Evolutionary conservation across 495 filamentous ascomycete genomes (phyloP).

Genomic region (Aspergillus ostianus): DNA sequence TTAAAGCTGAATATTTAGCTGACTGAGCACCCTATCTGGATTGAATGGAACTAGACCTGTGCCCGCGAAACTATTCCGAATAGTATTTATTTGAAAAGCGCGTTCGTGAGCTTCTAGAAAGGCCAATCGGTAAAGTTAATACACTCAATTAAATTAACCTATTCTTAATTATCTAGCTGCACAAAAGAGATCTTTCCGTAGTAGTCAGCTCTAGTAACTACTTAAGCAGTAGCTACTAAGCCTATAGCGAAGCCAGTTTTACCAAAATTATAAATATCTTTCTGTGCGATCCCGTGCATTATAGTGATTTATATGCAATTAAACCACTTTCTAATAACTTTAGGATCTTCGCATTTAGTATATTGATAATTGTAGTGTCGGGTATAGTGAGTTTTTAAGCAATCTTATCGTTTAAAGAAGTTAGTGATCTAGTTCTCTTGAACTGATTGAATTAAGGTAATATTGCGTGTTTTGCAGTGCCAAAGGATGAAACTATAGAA

Average conservation of each 20-base stretch:
- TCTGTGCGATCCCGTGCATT: constrained; percentile 2
- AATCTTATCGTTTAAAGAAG: too few relatives aligned
- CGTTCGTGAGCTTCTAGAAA: too few relatives aligned
- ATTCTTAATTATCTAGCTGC: constrained; percentile 34
- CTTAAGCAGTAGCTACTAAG: too few relatives aligned
- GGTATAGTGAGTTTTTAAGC: too few relatives aligned
- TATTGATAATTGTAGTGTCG: constrained; percentile 22
- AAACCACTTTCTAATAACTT: constrained; percentile 36
- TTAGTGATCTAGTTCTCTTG: too few relatives aligned
- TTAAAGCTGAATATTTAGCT: constrained; percentile 21
- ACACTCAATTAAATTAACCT: constrained; percentile 17
- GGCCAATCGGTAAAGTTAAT: constrained; percentile 29
- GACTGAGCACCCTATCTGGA: constrained; percentile 4
- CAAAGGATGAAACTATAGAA: too few relatives aligned
- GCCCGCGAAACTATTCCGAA: too few relatives aligned
- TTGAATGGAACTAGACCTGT: too few relatives aligned
- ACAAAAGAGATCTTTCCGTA: constrained; percentile 20
- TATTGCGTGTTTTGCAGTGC: neutral
- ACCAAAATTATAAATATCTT: too few relatives aligned
- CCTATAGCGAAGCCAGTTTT: too few relatives aligned
- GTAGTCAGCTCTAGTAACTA: too few relatives aligned
- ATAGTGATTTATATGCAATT: constrained; percentile 28
- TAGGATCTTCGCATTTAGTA: constrained; percentile 36
- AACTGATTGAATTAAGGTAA: constrained; percentile 1
- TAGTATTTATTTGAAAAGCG: too few relatives aligned